These are phyloP conservation scores for Petunia hybrid DNA, from an alignment of 305 asterid genomes.

Conservation along the genomic window DNA sequence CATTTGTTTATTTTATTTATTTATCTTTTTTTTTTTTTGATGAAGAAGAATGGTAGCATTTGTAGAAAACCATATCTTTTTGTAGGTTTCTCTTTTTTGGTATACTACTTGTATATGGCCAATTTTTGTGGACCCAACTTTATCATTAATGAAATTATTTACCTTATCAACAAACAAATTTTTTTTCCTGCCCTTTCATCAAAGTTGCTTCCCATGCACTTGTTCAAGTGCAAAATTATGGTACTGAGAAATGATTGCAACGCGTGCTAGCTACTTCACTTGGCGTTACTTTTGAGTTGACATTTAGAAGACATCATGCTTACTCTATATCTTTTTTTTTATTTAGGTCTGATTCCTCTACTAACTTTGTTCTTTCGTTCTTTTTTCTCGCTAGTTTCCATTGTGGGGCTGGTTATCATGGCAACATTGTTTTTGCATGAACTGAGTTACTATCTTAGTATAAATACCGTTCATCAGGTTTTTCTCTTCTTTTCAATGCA, in stretches of 20 bases:
- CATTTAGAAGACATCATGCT: conserved; percentile 19
- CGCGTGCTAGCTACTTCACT: neutral
- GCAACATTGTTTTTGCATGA: conserved; percentile 91
- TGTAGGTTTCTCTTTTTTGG: too few species aligned
- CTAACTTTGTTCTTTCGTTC: conserved; percentile 43
- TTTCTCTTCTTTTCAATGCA: conserved; percentile 35
- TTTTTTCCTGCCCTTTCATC: neutral
- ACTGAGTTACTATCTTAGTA: conserved; percentile 82
- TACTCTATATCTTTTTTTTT: neutral
- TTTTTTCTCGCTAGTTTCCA: conserved; percentile 60
- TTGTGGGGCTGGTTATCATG: conserved; percentile 88
- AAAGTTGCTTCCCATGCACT: neutral
- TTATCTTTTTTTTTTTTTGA: too few species aligned
- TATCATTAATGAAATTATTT: too few species aligned
- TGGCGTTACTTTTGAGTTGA: neutral
- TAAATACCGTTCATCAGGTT: conserved; percentile 90
- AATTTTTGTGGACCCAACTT: too few species aligned
- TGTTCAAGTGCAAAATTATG: neutral
- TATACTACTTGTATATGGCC: too few species aligned
- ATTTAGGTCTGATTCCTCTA: conserved; percentile 30
- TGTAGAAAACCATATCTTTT: too few species aligned
- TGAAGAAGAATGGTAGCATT: too few species aligned
- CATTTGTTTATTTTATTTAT: too few species aligned
- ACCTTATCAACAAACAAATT: too few species aligned
- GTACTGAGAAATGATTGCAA: neutral